Conservation (phyloP, 2,329 filamentous ascomycete genomes). For the Alternaria sp. region DNA sequence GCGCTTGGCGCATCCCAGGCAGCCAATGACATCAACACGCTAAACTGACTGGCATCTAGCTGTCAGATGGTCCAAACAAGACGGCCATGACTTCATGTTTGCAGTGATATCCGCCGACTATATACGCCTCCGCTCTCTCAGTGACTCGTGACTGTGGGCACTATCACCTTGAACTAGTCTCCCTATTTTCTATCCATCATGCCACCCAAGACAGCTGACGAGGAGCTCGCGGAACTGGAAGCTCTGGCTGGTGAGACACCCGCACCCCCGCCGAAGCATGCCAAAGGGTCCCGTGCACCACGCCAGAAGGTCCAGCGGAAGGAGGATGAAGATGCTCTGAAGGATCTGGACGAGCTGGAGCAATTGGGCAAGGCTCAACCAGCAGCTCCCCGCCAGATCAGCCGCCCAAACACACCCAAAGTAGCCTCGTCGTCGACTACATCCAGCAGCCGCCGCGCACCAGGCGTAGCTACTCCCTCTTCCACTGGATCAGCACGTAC, state of each 20-base stretch:
- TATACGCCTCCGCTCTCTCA: not conserved
- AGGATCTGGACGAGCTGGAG: conserved; percentile 82
- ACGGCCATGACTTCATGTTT: conserved; percentile 1
- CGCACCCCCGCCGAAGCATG: conserved; percentile 40
- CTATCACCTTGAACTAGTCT: not conserved
- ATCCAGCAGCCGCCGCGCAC: conserved; percentile 45
- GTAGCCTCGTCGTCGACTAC: conserved; percentile 56
- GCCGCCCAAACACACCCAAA: conserved; percentile 82
- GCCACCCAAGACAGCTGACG: conserved; percentile 52
- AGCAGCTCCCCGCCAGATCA: conserved; percentile 64
- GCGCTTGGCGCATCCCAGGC: conserved; percentile 27
- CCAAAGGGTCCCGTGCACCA: conserved; percentile 56
- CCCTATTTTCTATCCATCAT: conserved; percentile 20
- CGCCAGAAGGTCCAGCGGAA: conserved; percentile 49
- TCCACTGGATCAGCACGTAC: conserved; percentile 50
- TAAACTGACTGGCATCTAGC: conserved; percentile 31
- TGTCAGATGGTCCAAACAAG: conserved; percentile 19
- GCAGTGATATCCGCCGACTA: not conserved
- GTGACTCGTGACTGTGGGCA: not conserved
- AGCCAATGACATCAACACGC: conserved; percentile 32
- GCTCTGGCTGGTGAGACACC: conserved; percentile 40
- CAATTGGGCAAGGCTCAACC: conserved; percentile 55
- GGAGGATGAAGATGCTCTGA: conserved; percentile 78
- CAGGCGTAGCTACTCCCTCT: conserved; percentile 46
- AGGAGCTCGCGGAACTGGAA: conserved; percentile 55